phyloP scores from a whole-genome alignment of 768 basidiomycete genomes.

The Termitomyces sp. region DNA sequence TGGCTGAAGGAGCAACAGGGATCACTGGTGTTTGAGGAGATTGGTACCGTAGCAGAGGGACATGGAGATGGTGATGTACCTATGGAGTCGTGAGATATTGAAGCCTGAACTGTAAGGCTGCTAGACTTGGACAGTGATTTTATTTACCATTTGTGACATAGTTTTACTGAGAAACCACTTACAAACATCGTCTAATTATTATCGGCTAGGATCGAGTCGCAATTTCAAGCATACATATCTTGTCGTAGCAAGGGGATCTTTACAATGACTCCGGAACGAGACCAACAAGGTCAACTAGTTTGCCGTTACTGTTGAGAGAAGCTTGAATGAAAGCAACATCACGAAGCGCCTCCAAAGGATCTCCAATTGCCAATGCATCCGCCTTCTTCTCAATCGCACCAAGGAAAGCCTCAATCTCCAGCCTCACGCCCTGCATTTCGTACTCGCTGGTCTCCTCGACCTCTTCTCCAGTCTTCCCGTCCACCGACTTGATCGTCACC shows the following conservation, averaged over 20 bases:
- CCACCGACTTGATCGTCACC: constrained; percentile 32
- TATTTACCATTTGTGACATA: constrained; percentile 8
- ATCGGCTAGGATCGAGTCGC: not conserved
- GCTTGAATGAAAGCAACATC: constrained; percentile 84
- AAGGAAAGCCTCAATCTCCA: constrained; percentile 58
- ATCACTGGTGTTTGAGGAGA: constrained; percentile 68
- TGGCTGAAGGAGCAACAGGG: constrained; percentile 88
- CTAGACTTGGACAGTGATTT: not conserved
- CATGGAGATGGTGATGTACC: constrained; percentile 26
- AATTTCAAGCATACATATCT: not conserved
- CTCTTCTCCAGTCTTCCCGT: constrained; percentile 38
- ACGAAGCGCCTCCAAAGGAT: constrained; percentile 55
- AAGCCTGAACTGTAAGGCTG: not conserved
- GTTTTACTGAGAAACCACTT: not conserved
- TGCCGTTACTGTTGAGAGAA: constrained; percentile 15
- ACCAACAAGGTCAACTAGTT: not conserved
- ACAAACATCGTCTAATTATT: not conserved
- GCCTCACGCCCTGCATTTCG: constrained; percentile 44
- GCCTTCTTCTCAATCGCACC: constrained; percentile 44
- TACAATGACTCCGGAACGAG: not conserved
- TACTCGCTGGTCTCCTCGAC: constrained; percentile 48
- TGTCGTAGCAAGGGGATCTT: not conserved
- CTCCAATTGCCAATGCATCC: constrained; percentile 45
- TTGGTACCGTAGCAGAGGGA: constrained; percentile 24
- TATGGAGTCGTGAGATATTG: constrained; percentile 18